Percentiles rank a stretch among this genome's conserved stretches.
Conservation (phyloP, 2,329 filamentous ascomycete genomes). For the Aspergillus fructus region DNA sequence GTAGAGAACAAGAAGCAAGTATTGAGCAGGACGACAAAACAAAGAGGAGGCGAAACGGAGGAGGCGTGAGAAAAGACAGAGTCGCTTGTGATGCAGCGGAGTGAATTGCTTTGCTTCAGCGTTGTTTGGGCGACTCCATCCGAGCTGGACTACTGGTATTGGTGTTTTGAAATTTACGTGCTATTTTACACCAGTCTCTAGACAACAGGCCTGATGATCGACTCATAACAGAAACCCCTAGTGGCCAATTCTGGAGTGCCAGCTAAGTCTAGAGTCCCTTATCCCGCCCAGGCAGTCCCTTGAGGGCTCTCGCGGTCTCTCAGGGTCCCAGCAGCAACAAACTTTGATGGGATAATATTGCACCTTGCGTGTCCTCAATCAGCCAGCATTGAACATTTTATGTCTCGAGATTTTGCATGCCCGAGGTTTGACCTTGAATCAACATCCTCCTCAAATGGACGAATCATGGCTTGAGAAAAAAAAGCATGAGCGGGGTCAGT, state of each 20-base stretch:
- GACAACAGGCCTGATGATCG: not conserved
- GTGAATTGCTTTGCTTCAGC: constrained; percentile 3
- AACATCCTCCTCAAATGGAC: not conserved
- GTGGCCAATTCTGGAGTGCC: too few species aligned
- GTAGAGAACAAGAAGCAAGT: constrained; percentile 1
- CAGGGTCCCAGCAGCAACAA: not conserved
- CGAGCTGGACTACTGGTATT: not conserved
- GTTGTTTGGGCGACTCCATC: constrained; percentile 12
- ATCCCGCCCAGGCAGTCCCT: too few species aligned
- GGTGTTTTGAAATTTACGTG: constrained; percentile 5
- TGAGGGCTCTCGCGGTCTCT: too few species aligned
- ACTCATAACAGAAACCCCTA: not conserved
- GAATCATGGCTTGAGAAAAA: constrained; percentile 11
- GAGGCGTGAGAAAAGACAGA: constrained; percentile 4
- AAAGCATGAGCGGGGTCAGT: not conserved
- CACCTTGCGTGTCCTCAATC: not conserved
- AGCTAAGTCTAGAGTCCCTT: too few species aligned
- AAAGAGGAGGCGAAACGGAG: constrained; percentile 5
- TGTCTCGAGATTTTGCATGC: not conserved
- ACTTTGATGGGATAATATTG: not conserved
- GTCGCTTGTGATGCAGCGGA: constrained; percentile 10
- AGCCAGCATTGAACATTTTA: not conserved
- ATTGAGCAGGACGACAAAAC: constrained; percentile 2
- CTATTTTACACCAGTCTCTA: not conserved
- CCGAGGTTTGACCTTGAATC: not conserved